Evolutionary conservation across 2,329 filamentous ascomycete genomes (phyloP).

Genomic region (Beauveria brongniartii): DNA sequence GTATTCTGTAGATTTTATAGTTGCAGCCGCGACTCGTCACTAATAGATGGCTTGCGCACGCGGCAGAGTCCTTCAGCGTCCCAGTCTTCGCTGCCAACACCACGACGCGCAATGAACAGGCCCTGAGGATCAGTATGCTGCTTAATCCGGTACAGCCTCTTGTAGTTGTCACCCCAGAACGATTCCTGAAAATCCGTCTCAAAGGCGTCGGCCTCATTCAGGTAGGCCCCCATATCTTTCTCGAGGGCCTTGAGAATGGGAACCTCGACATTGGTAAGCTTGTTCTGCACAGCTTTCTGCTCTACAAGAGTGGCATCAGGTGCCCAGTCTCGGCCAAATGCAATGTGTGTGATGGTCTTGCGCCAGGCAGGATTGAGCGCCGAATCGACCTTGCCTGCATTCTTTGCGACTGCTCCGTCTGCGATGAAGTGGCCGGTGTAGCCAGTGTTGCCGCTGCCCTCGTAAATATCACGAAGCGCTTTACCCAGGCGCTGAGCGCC

Average conservation of each 20-base stretch:
- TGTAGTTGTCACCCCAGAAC: slow-evolving; percentile 29
- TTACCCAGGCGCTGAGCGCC: slow-evolving; percentile 17
- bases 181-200: slow-evolving; percentile 28
- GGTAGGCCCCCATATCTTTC: slow-evolving; percentile 20
- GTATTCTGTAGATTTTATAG: not conserved
- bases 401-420: slow-evolving; percentile 10
- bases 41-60: not conserved
- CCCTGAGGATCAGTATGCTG: slow-evolving; percentile 27
- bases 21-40: not conserved
- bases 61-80: slow-evolving; percentile 14
- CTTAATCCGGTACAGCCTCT: slow-evolving; percentile 26
- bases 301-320: slow-evolving; percentile 19
- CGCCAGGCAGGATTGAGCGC: slow-evolving; percentile 35
- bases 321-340: slow-evolving; percentile 20
- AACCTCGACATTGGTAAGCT: slow-evolving; percentile 21
- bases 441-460: slow-evolving; percentile 10
- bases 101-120: slow-evolving; percentile 28
- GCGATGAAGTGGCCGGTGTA: slow-evolving; percentile 17
- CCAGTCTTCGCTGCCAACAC: slow-evolving; percentile 32
- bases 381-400: slow-evolving; percentile 22
- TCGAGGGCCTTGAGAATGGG: slow-evolving; percentile 18
- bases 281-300: slow-evolving; percentile 18
- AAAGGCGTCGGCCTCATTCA: slow-evolving; percentile 27
- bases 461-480: slow-evolving; percentile 15
- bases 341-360: slow-evolving; percentile 27